A percentile compares a stretch with the other conserved stretches of the same genome.
These are phyloP conservation scores for Rhynchosporium secalis DNA, from an alignment of 2,329 filamentous ascomycete species.

Conservation along the genomic window DNA sequence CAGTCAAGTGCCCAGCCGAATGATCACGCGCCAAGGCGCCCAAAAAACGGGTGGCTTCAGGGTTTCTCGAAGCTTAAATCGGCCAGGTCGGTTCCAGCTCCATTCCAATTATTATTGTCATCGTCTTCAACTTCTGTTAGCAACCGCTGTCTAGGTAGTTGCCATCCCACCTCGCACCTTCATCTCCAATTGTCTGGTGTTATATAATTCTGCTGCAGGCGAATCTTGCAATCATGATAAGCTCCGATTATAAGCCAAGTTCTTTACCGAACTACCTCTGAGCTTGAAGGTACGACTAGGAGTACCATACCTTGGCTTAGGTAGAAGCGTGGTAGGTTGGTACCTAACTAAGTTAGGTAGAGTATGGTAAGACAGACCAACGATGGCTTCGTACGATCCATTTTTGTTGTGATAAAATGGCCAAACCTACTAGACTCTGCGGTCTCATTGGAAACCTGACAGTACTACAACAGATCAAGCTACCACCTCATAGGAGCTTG, in stretches of 20 bases:
- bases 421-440: no score
- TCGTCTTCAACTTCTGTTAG: no score
- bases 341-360: no score
- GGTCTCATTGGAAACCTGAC: not conserved
- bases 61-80: not conserved
- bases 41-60: not conserved
- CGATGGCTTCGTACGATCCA: no score
- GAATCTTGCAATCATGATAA: not conserved
- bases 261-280: not conserved
- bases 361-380: no score
- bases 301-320: no score
- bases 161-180: not conserved
- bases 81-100: not conserved
- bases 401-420: no score
- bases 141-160: not conserved
- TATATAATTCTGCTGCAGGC: not conserved
- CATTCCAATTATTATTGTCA: no score
- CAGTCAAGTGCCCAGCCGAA: not conserved
- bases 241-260: no score
- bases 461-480: not conserved
- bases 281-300: not conserved
- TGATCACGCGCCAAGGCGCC: slow-evolving; percentile 4
- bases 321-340: no score
- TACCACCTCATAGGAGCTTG: not conserved
- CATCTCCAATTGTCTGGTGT: not conserved